phyloP scores from a whole-genome alignment of 164 flowering plant species.

The Stephania cephalantha region DNA sequence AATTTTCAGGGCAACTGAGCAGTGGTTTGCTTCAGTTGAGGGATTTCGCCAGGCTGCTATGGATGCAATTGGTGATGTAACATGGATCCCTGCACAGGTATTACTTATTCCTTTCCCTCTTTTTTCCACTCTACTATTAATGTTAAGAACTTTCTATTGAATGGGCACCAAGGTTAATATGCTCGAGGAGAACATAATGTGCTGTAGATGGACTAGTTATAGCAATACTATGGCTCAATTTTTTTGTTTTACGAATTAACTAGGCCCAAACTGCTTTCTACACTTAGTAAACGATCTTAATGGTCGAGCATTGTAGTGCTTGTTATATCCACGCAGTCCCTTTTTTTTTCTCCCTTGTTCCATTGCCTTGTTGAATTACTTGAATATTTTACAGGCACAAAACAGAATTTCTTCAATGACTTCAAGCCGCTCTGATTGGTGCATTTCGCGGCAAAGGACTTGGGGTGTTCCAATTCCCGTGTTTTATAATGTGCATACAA shows the following conservation, averaged over 20 bases:
- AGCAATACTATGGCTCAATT: background rate
- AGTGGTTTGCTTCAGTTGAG: constrained; percentile 99
- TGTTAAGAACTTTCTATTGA: background rate
- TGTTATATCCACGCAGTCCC: background rate
- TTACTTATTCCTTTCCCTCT: background rate
- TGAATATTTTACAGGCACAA: constrained; percentile 48
- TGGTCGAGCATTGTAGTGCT: background rate
- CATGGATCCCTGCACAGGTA: constrained; percentile 93
- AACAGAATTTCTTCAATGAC: constrained; percentile 92
- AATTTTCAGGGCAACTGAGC: constrained; percentile 97
- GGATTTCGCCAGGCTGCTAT: constrained; percentile 81
- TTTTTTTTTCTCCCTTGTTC: background rate
- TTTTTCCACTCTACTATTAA: background rate
- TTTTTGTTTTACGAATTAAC: background rate
- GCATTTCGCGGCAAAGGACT: constrained; percentile 95
- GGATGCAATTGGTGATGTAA: constrained; percentile 70
- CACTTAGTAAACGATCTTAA: background rate
- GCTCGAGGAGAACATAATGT: background rate
- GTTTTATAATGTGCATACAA: constrained; percentile 74
- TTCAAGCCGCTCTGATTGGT: constrained; percentile 95
- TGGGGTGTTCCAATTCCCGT: constrained; percentile 99
- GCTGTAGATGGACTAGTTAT: background rate
- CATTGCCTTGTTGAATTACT: background rate
- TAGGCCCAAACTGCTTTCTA: background rate
- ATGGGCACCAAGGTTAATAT: background rate